These are phyloP conservation scores for Solanum hybrid DNA, from an alignment of 305 asterid genomes.

Conservation along the genomic window DNA sequence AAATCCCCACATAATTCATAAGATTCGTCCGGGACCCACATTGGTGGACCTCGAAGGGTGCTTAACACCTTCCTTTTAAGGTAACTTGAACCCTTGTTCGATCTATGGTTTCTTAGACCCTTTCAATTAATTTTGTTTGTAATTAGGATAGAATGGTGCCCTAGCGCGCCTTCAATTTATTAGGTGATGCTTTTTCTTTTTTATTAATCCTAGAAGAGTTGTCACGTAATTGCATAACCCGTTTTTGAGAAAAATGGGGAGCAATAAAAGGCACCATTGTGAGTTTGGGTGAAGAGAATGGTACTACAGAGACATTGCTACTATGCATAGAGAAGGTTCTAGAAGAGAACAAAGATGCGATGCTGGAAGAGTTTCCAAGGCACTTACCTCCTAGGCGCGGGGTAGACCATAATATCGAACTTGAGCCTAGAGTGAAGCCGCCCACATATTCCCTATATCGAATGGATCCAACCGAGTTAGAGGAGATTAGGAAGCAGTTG, in stretches of 20 bases:
- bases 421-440: neutral
- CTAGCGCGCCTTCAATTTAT: neutral
- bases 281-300: neutral
- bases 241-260: neutral
- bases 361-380: neutral
- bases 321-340: neutral
- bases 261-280: too few species aligned
- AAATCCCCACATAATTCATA: neutral
- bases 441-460: neutral
- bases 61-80: neutral
- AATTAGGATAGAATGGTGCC: neutral
- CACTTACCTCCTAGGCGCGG: neutral
- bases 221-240: neutral
- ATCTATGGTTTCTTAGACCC: too few species aligned
- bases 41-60: neutral
- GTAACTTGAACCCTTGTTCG: neutral
- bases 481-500: neutral
- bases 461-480: neutral
- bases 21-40: neutral
- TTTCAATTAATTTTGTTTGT: too few species aligned
- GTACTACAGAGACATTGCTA: neutral
- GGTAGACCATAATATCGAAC: too few species aligned
- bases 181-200: neutral
- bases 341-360: neutral
- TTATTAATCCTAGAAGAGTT: neutral